Evolutionary conservation across 306 rosid genomes (phyloP), one percentile per base, ranked within the genome.

Genomic region (Fagus crenata): DNA sequence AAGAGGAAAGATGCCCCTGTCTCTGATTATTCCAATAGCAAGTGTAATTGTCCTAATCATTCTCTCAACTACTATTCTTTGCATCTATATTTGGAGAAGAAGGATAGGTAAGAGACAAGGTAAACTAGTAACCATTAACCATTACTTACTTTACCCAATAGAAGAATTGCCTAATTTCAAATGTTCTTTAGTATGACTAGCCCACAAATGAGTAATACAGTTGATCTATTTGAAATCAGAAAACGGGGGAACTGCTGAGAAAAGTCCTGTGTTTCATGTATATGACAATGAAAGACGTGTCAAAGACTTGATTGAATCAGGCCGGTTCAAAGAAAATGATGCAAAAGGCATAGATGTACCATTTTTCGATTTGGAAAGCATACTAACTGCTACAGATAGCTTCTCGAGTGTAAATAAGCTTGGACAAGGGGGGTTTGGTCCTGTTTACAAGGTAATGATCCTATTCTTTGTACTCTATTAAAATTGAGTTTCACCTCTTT

Each of bases 351-450:
- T 89, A 35, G 92, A 91, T 65, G 85, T 89, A 70, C 93, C 93
- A 1, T 84, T 80, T 77, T 91, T 89, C 58, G 90, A 88, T 81
- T 79, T 89, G 61, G 93, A 85, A 75, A 85, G 79, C 73, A 84
- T 91, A 80, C 85, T 85, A 71, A 68, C 71, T 54, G 93, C 96
- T 17, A 89, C 96, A 67, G 78, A 42, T 14, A 76, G 78, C 84
- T 91, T 91, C 75, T 81, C 92, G 43, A 87, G 55, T 73, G 68
- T 82, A 28, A 91, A 89, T 76, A 91, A 91, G 91, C 93, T 91
- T 69, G 93, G 96, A 81, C 93, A 89, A 86, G 93, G 89, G 0
- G 90, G 96, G 8, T 86, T 90, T 89, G 96, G 93, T 76, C 89
- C 90, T 64, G 96, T 90, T 17, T 89, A 91, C 83, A 91, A 85